Percentiles rank a stretch among this genome's conserved stretches.
Evolutionary conservation across 208 protist species (phyloP).

Genomic region (Leishmania arabica): DNA sequence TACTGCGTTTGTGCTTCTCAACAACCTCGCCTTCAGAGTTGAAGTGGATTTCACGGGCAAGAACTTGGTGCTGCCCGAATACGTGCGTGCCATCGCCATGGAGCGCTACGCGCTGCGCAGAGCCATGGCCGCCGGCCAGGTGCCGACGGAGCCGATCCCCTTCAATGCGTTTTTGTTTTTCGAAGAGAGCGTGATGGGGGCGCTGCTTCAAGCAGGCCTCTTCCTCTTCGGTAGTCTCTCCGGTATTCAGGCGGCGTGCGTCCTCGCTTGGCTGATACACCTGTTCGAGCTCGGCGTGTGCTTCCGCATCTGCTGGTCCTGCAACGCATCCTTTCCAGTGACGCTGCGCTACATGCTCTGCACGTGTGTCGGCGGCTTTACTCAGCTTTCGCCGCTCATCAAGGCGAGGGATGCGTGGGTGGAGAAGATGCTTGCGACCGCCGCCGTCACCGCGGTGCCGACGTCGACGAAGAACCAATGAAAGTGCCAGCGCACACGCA

Average conservation of each 20-base stretch:
- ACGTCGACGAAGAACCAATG: conserved; percentile 18
- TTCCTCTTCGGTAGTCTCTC: conserved; percentile 37
- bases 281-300: conserved; percentile 56
- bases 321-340: conserved; percentile 29
- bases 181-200: conserved; percentile 50
- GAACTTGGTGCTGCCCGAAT: conserved; percentile 32
- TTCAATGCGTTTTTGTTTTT: conserved; percentile 28
- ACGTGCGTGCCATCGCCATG: conserved; percentile 20
- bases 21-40: conserved; percentile 49
- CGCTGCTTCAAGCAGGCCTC: conserved; percentile 34
- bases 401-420: conserved; percentile 37
- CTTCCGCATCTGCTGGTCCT: conserved; percentile 46
- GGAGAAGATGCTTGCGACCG: conserved; percentile 14
- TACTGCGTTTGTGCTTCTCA: conserved; percentile 56
- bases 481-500: neutral
- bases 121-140: neutral
- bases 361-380: conserved; percentile 44
- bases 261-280: conserved; percentile 53
- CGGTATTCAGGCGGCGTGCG: conserved; percentile 40
- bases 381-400: conserved; percentile 55
- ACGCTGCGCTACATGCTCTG: conserved; percentile 44
- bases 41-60: conserved; percentile 36
- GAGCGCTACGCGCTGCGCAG: conserved; percentile 5
- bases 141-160: neutral
- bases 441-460: neutral